These are phyloP conservation scores for Apiospora arundinis DNA, from an alignment of 2,329 filamentous ascomycete genomes.

Conservation along the genomic window DNA sequence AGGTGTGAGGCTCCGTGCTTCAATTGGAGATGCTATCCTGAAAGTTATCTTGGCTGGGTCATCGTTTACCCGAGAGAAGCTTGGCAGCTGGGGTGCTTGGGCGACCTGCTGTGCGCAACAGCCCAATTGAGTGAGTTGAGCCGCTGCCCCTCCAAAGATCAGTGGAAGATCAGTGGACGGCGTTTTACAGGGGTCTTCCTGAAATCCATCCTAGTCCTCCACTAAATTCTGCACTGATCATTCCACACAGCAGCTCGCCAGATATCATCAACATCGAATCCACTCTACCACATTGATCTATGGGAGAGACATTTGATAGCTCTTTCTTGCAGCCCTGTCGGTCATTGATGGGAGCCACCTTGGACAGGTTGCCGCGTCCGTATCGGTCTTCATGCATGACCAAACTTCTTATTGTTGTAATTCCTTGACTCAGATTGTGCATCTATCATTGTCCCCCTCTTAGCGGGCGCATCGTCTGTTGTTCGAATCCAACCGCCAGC, in stretches of 20 bases:
- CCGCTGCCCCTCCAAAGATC: not conserved
- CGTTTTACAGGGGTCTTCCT: not conserved
- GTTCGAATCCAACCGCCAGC: not conserved
- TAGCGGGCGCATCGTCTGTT: not conserved
- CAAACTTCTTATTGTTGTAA: not conserved
- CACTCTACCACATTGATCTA: not conserved
- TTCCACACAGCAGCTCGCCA: not conserved
- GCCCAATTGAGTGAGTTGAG: not conserved
- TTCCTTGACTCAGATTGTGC: conserved; percentile 7
- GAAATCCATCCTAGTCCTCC: not conserved
- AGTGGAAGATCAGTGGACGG: not conserved
- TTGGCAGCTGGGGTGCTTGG: not conserved
- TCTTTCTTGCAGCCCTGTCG: not conserved
- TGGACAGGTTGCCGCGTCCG: not conserved
- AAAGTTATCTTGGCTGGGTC: not conserved
- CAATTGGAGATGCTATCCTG: not conserved
- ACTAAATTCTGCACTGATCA: not conserved
- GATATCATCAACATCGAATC: not conserved
- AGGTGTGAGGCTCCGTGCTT: not conserved
- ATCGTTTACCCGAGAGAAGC: conserved; percentile 15
- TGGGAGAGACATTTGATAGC: not conserved
- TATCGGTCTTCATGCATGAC: not conserved
- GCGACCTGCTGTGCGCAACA: not conserved
- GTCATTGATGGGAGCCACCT: not conserved
- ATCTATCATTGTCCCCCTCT: not conserved